These are phyloP conservation scores for Diutina scorzettiae DNA, from an alignment of 1,139 yeast genomes.

Conservation along the genomic window DNA sequence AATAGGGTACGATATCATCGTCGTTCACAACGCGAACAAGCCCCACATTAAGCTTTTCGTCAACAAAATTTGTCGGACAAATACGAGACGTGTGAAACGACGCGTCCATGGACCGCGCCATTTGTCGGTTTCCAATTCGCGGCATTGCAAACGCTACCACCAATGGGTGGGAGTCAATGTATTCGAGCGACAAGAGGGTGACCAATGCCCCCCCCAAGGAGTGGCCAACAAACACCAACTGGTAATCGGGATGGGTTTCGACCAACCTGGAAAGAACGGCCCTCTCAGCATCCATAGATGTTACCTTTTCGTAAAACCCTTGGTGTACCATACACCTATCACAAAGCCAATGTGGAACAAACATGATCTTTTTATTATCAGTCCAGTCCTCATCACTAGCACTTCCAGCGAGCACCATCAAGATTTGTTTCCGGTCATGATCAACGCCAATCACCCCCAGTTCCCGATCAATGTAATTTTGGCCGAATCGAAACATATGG, in stretches of 20 bases:
- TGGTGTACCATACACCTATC: constrained; percentile 43
- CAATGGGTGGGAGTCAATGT: constrained; percentile 33
- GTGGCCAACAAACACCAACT: constrained; percentile 49
- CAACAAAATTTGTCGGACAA: constrained; percentile 8
- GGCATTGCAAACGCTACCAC: constrained; percentile 54
- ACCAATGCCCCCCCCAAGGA: constrained; percentile 69
- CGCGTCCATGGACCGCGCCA: constrained; percentile 39
- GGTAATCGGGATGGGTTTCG: constrained; percentile 30
- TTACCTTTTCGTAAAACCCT: constrained; percentile 40
- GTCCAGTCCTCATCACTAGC: constrained; percentile 45
- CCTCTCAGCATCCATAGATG: constrained; percentile 22
- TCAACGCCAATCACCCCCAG: constrained; percentile 41
- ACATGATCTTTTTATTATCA: constrained; percentile 36
- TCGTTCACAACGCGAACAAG: constrained; percentile 42
- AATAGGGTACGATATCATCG: constrained; percentile 43
- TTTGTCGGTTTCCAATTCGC: constrained; percentile 41
- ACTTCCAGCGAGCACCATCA: constrained; percentile 45
- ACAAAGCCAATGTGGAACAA: constrained; percentile 32
- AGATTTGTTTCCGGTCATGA: constrained; percentile 19
- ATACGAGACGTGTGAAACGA: constrained; percentile 25
- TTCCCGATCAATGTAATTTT: constrained; percentile 35
- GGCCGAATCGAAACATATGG: constrained; percentile 22
- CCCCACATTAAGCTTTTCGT: constrained; percentile 17
- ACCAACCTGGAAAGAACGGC: constrained; percentile 20
- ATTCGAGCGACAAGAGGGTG: constrained; percentile 46